Evolutionary conservation across 805 yeast genomes (phyloP), one percentile per base, ranked within the genome.

Genomic region (Candida loeiensis): DNA sequence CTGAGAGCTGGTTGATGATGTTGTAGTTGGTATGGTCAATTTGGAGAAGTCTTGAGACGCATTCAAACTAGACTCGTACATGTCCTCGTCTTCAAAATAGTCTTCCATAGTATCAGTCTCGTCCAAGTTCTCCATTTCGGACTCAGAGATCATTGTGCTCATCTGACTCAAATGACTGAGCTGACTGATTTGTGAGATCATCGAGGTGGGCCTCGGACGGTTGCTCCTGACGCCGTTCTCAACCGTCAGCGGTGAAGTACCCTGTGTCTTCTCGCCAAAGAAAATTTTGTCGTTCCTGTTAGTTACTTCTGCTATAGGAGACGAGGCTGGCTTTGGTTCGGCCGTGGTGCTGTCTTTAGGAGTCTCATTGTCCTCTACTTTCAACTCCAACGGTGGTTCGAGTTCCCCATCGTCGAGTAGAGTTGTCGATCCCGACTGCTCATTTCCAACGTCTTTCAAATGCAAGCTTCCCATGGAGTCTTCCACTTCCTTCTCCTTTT

Each of bases 91-190:
- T 34, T 55, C 59, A 42, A 56, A 61, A 26, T 63, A 64, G 9
- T 64, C 69, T 2, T 53, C 71, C 58, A 58, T 55, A 8, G 59
- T 55, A 40, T 66, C 73, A 2, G 71, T 61, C 33, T 63, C 73
- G 30, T 62, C 70, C 41, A 65, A 45, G 35, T 59, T 55, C 24
- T 68, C 73, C 29, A 65, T 47, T 39, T 69, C 74, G 3, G 67
- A 62, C 39, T 65, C 74, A 3, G 73, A 66, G 51, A 66, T 44
- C 65, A 64, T 64, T 13, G 69, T 60, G 6, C 70, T 67, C 44
- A 66, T 49, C 41, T 69, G 74, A 51, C 70, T 62, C 28, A 61
- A 44, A 36, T 68, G 72, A 46, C 70, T 63, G 20, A 61, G 45
- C 47, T 66, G 72, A 50, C 66, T 59, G 11, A 58, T 48, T 47